Conservation (phyloP, 228 moss, liverwort and hornwort species). For the Sphagnum magellanicum region DNA sequence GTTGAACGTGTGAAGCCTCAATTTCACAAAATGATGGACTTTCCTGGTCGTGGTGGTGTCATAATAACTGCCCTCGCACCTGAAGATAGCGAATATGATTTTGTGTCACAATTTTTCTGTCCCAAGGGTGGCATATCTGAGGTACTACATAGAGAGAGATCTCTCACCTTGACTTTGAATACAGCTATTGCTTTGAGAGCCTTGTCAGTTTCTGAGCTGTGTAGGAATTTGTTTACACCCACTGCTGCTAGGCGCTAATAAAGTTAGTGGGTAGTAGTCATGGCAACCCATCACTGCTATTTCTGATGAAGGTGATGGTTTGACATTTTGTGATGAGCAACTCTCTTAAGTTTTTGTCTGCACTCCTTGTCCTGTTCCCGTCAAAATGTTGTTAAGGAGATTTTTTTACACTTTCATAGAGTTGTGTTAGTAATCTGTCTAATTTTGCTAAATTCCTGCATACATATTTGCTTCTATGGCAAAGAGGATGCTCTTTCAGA, state of each 20-base stretch:
- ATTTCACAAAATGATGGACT: conserved; percentile 37
- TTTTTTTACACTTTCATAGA: no score
- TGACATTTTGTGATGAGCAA: no score
- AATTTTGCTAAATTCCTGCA: not conserved
- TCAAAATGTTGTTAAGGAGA: no score
- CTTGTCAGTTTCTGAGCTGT: no score
- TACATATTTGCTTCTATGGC: not conserved
- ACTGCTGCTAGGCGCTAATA: not conserved
- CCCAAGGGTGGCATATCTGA: conserved; percentile 63
- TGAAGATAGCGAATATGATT: conserved; percentile 55
- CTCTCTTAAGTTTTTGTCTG: no score
- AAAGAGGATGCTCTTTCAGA: no score
- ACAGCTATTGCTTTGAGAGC: no score
- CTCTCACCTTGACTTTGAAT: no score
- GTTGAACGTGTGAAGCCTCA: conserved; percentile 46
- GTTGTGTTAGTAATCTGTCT: not conserved
- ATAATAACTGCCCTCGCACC: conserved; percentile 70
- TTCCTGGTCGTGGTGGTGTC: conserved; percentile 67
- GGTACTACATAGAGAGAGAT: conserved; percentile 15
- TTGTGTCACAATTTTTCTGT: conserved; percentile 73
- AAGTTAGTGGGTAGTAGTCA: no score
- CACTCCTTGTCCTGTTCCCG: no score
- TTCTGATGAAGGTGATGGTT: no score
- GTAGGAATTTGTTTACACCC: not conserved
- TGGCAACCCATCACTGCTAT: no score